Percentiles rank a stretch among this genome's conserved stretches.
Conservation (phyloP, 306 rosid genomes). For the Senna tora region DNA sequence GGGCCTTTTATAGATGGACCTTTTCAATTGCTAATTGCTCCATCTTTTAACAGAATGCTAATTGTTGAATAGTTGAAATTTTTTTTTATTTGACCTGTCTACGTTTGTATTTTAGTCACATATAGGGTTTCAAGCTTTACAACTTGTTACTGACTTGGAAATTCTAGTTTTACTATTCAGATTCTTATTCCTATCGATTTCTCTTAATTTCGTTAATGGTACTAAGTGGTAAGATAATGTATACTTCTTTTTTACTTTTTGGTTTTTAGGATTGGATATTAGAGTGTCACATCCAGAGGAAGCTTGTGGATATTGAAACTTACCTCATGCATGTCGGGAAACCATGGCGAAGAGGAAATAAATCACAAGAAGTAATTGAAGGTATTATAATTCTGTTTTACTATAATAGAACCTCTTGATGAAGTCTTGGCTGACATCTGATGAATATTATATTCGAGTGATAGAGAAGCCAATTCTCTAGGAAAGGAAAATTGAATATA, state of each 20-base stretch:
- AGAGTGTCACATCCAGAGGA: conserved; percentile 73
- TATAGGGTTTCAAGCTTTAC: conserved; percentile 7
- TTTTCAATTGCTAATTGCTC: conserved; percentile 10
- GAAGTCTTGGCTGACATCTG: conserved; percentile 15
- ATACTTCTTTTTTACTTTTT: conserved; percentile 34
- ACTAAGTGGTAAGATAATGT: conserved; percentile 23
- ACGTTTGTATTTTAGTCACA: conserved; percentile 3
- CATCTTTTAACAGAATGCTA: conserved; percentile 21
- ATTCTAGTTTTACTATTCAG: neutral
- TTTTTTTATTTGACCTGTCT: conserved; percentile 30
- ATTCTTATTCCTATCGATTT: conserved; percentile 22
- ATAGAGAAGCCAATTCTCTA: neutral
- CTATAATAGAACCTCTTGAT: conserved; percentile 20
- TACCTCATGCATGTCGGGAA: conserved; percentile 82
- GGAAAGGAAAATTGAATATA: neutral
- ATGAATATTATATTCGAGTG: conserved; percentile 28
- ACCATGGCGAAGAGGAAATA: conserved; percentile 81
- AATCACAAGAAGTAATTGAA: conserved; percentile 44
- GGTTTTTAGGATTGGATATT: conserved; percentile 81
- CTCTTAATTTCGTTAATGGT: conserved; percentile 18
- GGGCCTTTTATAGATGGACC: conserved; percentile 14
- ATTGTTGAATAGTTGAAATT: conserved; percentile 1
- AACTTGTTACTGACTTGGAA: conserved; percentile 5
- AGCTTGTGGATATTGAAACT: conserved; percentile 81
- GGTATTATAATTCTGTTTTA: conserved; percentile 51